phyloP scores from a whole-genome alignment of 129 eudicot species.

The Ambrosia trifida region DNA sequence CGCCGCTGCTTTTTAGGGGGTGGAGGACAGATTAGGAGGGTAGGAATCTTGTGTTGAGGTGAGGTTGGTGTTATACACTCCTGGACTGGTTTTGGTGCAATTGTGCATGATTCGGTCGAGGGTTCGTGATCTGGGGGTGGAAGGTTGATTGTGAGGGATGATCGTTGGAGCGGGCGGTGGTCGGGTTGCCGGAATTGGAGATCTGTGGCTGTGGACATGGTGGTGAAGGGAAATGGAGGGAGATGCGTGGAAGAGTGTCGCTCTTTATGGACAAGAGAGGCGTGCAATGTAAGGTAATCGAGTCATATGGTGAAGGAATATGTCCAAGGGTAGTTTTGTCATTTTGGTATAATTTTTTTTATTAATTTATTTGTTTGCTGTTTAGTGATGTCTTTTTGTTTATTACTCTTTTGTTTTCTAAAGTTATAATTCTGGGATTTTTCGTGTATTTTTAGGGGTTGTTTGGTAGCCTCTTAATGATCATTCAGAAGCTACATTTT shows the following conservation, averaged over 20 bases:
- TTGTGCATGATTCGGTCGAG: conserved; percentile 22
- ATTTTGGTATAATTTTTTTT: neutral
- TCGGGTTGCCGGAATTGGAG: conserved; percentile 45
- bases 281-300: conserved; percentile 52
- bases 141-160: conserved; percentile 31
- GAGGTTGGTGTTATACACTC: conserved; percentile 65
- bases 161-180: conserved; percentile 27
- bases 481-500: too few species aligned
- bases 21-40: conserved; percentile 57
- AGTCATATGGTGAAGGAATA: conserved; percentile 22
- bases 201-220: conserved; percentile 81
- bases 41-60: conserved; percentile 49
- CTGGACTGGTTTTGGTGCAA: neutral
- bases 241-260: conserved; percentile 36
- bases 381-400: neutral
- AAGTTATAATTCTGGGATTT: neutral
- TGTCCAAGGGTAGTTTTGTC: neutral
- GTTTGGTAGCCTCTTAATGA: too few species aligned
- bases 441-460: too few species aligned
- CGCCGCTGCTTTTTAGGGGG: conserved; percentile 54
- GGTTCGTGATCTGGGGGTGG: conserved; percentile 20
- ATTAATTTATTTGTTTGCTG: neutral
- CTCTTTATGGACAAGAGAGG: conserved; percentile 27
- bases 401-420: neutral
- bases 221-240: conserved; percentile 18